Conservation (phyloP, 495 filamentous ascomycete genomes). For the Lepraria neglecta region DNA sequence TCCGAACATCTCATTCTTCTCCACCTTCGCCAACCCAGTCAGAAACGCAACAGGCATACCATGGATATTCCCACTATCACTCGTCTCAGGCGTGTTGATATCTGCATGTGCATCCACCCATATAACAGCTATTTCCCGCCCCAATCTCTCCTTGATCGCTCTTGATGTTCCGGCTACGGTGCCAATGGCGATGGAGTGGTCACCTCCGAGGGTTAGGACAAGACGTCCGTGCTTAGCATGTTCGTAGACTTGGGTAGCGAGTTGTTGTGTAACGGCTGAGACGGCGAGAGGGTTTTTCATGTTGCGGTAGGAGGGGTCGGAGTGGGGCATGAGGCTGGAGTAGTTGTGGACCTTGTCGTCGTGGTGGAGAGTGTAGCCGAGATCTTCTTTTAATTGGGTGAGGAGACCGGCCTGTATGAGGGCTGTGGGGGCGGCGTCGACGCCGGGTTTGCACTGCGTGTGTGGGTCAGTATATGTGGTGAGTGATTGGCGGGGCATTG, state of each 20-base stretch:
- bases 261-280: slow-evolving; percentile 72
- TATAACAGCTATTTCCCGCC: slow-evolving; percentile 81
- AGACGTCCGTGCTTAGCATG: slow-evolving; percentile 80
- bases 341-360: slow-evolving; percentile 82
- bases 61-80: slow-evolving; percentile 87
- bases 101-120: slow-evolving; percentile 99
- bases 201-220: slow-evolving; percentile 88
- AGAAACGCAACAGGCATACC: slow-evolving; percentile 97
- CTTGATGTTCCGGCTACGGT: slow-evolving; percentile 77
- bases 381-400: slow-evolving; percentile 71
- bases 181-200: slow-evolving; percentile 95
- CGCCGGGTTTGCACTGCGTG: slow-evolving; percentile 75
- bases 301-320: slow-evolving; percentile 70
- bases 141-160: slow-evolving; percentile 64
- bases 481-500: slow-evolving; percentile 3
- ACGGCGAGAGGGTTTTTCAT: slow-evolving; percentile 94
- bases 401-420: slow-evolving; percentile 87
- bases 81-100: slow-evolving; percentile 92
- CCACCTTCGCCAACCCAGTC: slow-evolving; percentile 71
- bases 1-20: slow-evolving; percentile 68
- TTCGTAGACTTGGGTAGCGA: slow-evolving; percentile 79
- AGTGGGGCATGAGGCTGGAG: slow-evolving; percentile 62
- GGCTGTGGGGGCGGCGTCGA: slow-evolving; percentile 86
- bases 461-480: slow-evolving; percentile 2
- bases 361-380: slow-evolving; percentile 80